phyloP scores from a whole-genome alignment of 441 rosid genomes.

The Cnidoscolus chayamansa region DNA sequence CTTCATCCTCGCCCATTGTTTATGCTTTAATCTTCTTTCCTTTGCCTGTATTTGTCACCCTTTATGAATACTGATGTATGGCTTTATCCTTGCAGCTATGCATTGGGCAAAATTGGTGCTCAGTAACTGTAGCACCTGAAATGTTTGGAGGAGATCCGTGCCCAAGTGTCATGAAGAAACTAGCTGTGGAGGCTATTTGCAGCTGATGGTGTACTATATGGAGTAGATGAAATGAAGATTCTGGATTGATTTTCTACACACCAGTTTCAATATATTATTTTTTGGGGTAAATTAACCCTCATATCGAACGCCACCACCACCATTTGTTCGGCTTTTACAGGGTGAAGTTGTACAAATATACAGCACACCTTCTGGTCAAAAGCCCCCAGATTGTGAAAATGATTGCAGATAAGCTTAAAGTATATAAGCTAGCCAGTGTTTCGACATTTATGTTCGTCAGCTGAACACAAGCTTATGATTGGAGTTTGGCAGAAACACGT shows the following conservation, averaged over 20 bases:
- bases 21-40: neutral
- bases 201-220: conserved; percentile 35
- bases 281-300: conserved; percentile 29
- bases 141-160: conserved; percentile 98
- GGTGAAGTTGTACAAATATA: conserved; percentile 85
- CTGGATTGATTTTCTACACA: conserved; percentile 15
- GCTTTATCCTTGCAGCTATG: conserved; percentile 57
- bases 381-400: conserved; percentile 29
- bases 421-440: conserved; percentile 21
- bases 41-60: neutral
- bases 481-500: conserved; percentile 36
- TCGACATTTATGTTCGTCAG: conserved; percentile 5
- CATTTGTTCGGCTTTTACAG: conserved; percentile 37
- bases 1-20: neutral
- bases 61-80: neutral
- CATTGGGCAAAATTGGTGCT: conserved; percentile 81
- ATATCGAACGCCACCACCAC: conserved; percentile 17
- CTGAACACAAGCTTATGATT: conserved; percentile 4
- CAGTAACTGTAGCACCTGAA: conserved; percentile 84
- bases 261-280: conserved; percentile 26
- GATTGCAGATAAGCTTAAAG: conserved; percentile 32
- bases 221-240: conserved; percentile 22
- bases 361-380: conserved; percentile 45
- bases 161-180: conserved; percentile 80
- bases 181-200: conserved; percentile 85